Base-by-base conservation (phyloP, 257 asterid genomes). In the Verbena officinalis region DNA sequence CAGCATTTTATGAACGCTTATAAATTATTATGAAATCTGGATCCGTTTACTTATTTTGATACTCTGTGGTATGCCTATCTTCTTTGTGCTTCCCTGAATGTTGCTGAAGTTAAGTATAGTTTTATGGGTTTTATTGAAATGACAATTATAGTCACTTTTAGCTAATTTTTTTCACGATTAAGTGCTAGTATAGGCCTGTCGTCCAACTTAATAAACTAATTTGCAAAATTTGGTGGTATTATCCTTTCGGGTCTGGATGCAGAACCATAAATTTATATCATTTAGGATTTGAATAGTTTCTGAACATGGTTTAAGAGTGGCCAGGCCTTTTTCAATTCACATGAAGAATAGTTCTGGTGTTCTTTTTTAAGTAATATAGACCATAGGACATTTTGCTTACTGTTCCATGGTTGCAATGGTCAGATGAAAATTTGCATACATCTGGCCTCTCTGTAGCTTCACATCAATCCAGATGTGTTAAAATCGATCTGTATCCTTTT, bases 201-300 rank as follows among this genome's bases (percentile, higher is more conserved):
- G 5, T 46, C 38, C 42, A 46, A 23, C 17, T 17, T 13, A 9
- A 6, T 52, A 13, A 30, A 50, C 40, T 53, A 22, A 50, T 39
- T 68, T 31, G 45, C 59, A 68, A 19, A 27, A n/a, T n/a, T 55
- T 74, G 63, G 54, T 62, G 36, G 66, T 33, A 36, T 68, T 40
- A 45, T 55, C 36, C 40, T 61, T 48, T 53, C 53, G 44, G 55
- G 45, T 36, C 51, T 65, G 65, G 19, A 24, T 46, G n/a, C 49
- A 55, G 65, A 62, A 52, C 65, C 55, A 21, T 60, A 42, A 59
- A n/a, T 23, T 43, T 17, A 31, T 59, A 11, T 42, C 24, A 27
- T 27, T 27, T 27, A 27, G 36, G 51, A 39, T 62, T 39, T 5
- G 9, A 63, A 14, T 40, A 20, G 33, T 63, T 4, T 22, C 68